Evolutionary conservation across 2,329 filamentous ascomycete genomes (phyloP).

Genomic region (Trichoderma lentiforme): DNA sequence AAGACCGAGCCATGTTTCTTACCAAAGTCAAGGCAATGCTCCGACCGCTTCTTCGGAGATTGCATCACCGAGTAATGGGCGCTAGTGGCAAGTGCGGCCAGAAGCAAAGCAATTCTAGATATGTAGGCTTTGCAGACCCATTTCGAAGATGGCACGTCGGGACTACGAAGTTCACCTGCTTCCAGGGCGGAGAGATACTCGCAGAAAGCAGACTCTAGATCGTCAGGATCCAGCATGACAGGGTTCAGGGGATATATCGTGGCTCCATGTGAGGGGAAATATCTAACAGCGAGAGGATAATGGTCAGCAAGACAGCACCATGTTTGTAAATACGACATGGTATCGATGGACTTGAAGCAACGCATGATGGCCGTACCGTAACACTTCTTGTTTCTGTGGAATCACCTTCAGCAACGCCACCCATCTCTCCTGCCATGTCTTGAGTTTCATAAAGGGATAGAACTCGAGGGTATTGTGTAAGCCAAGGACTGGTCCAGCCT

Average conservation of each 20-base stretch:
- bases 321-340: not conserved
- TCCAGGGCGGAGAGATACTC: slow-evolving; percentile 5
- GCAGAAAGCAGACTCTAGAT: slow-evolving; percentile 1
- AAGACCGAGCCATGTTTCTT: not conserved
- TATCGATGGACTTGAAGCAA: not conserved
- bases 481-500: slow-evolving; percentile 8
- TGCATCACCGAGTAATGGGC: slow-evolving; percentile 11
- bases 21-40: slow-evolving; percentile 10
- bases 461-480: slow-evolving; percentile 13
- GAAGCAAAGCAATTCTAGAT: slow-evolving; percentile 2
- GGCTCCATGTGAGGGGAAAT: slow-evolving; percentile 5
- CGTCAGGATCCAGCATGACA: not conserved
- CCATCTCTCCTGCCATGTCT: slow-evolving; percentile 11
- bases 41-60: slow-evolving; percentile 9
- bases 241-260: slow-evolving; percentile 6
- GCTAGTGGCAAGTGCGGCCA: slow-evolving; percentile 7
- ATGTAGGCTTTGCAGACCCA: slow-evolving; percentile 10
- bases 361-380: not conserved
- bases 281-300: not conserved
- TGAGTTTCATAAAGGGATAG: slow-evolving; percentile 15
- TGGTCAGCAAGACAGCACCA: not conserved
- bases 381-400: slow-evolving; percentile 6
- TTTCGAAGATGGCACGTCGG: not conserved
- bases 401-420: not conserved
- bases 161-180: not conserved